Base-by-base conservation (phyloP, 2,329 filamentous ascomycete genomes). In the Aspergillus pseudoterreus region DNA sequence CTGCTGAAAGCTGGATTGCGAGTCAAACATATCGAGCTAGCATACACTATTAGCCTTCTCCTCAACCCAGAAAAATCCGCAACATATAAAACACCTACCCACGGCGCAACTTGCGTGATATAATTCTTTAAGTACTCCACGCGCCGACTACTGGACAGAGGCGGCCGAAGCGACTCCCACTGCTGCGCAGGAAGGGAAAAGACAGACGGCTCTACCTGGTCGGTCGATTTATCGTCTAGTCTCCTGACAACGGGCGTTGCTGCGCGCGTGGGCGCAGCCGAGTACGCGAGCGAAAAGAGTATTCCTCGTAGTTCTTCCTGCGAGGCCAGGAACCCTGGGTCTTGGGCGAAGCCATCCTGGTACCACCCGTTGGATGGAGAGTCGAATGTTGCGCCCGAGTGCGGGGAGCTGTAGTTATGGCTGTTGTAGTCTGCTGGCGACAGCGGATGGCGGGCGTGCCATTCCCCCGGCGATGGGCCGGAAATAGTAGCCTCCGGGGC, bases 1-100 rank as follows among this genome's bases (percentile, higher is more conserved):
- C 1, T 77, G 74, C 15, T 77, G 76, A 58, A 83, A 83, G 42
- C 76, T 75, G 11, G 76, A 75, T 12, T 76, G 67, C 24, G 72
- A 70, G 52, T 83, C 80, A 47, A 82, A 82, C 63, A 81, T 83
- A 57, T 83, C 81, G 3, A 83, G 74, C 77, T 78, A 43, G 15
- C 45, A n/a, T 35, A 44, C 11, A 21, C 47, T 22, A 36, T 32
- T 27, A 49, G 52, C 11, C 12, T 36, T n/a, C 6, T 8, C 35
- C 15, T 11, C 3, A 19, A 19, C 17, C 17, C 17, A n/a, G 35
- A 15, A 22, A 6, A 22, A 22, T 22, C 6, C 21, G 2, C 8
- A 36, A 4, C 35, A 11, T 6, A 36, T 3, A 1, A 21, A 11
- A 45, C 4, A 58, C 65, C 51, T 54, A 77, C 74, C 78, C 79